Conservation (phyloP, 345 rosid species). For the Eucalyptus camaldulensis region DNA sequence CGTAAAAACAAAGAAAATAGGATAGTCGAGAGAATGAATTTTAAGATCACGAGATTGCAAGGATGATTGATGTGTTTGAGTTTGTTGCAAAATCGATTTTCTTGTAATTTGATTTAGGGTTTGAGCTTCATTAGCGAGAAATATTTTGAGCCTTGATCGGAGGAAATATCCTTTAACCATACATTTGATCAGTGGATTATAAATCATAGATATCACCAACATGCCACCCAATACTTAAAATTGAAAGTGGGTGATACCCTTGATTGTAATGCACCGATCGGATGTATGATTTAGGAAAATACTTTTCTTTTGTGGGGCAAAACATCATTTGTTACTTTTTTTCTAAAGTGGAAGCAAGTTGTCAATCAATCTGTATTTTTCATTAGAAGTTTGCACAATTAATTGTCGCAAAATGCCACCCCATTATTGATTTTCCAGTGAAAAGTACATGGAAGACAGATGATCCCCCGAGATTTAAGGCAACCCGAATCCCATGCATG, state of each 20-base stretch:
- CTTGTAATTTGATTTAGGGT: not conserved
- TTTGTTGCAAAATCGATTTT: not conserved
- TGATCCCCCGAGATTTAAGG: not conserved
- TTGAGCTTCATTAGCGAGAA: not conserved
- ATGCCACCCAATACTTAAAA: not conserved
- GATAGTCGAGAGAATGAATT: not conserved
- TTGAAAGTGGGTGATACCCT: not conserved
- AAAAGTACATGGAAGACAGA: not conserved
- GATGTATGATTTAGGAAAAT: too few species aligned
- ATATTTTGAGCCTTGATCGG: not conserved
- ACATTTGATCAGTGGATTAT: not conserved
- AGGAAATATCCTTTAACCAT: not conserved
- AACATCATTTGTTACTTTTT: not conserved
- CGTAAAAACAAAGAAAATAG: not conserved
- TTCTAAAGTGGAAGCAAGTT: not conserved
- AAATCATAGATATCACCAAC: not conserved
- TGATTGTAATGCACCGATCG: not conserved
- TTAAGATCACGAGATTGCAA: not conserved
- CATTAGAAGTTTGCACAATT: not conserved
- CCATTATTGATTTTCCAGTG: not conserved
- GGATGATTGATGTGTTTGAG: not conserved
- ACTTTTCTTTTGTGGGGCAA: not conserved
- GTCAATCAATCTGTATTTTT: not conserved
- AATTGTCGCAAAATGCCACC: too few species aligned
- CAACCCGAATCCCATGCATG: not conserved